phyloP scores from a whole-genome alignment of 179 eudicot genomes.

The Corrigiola litoralis region DNA sequence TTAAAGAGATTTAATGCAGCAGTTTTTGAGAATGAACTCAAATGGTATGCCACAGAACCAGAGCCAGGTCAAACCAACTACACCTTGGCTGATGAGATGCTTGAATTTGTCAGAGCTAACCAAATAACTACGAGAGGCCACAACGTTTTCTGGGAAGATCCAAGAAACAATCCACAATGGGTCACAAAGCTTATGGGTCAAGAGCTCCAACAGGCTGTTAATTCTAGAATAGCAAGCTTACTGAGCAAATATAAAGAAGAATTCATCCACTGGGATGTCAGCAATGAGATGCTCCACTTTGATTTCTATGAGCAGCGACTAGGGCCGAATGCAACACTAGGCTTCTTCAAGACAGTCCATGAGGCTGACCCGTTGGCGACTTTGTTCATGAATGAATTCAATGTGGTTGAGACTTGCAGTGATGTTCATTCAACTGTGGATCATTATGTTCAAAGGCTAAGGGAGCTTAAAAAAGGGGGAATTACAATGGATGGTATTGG shows the following conservation, averaged over 20 bases:
- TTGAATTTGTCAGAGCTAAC: conserved; percentile 60
- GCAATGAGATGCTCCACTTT: conserved; percentile 82
- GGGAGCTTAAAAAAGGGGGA: conserved; percentile 57
- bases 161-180: conserved; percentile 63
- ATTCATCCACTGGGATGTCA: conserved; percentile 92
- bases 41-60: conserved; percentile 85
- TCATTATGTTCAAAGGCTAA: conserved; percentile 42
- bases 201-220: conserved; percentile 49
- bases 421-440: conserved; percentile 77
- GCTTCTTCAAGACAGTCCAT: conserved; percentile 56
- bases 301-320: conserved; percentile 70
- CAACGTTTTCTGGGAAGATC: conserved; percentile 95
- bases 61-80: conserved; percentile 58
- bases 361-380: conserved; percentile 65
- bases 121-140: conserved; percentile 73
- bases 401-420: conserved; percentile 78
- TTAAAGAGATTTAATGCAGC: conserved; percentile 78
- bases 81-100: conserved; percentile 67
- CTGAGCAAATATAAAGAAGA: conserved; percentile 58
- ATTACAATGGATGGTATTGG: conserved; percentile 77
- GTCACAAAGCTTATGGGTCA: conserved; percentile 46
- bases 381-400: conserved; percentile 83
- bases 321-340: conserved; percentile 58
- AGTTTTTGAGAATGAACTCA: conserved; percentile 90
- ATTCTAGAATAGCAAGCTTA: conserved; percentile 48